These are phyloP conservation scores for Xylogone sp. DNA, from an alignment of 2,329 filamentous ascomycete genomes.

Conservation along the genomic window DNA sequence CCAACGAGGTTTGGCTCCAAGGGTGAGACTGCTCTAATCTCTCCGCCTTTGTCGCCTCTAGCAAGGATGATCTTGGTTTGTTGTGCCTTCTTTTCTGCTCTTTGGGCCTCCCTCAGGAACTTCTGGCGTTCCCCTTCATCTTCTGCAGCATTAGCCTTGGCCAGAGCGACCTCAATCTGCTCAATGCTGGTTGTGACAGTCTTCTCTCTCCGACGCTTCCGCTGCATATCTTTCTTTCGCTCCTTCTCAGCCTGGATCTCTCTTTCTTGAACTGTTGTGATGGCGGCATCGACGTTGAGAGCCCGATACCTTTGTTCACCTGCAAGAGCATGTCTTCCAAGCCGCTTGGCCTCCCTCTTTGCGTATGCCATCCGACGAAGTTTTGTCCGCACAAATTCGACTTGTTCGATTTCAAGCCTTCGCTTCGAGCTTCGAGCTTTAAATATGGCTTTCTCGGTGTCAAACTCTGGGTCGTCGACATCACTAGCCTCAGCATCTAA, in stretches of 20 bases:
- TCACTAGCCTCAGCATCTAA: constrained; percentile 58
- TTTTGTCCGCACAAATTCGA: constrained; percentile 63
- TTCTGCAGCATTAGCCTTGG: constrained; percentile 71
- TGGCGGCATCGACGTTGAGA: constrained; percentile 73
- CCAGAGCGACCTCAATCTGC: constrained; percentile 78
- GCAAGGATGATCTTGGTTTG: constrained; percentile 85
- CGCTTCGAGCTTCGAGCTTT: constrained; percentile 63
- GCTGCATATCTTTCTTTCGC: constrained; percentile 99
- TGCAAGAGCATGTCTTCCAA: constrained; percentile 64
- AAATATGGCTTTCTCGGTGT: constrained; percentile 46
- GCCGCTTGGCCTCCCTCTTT: constrained; percentile 53
- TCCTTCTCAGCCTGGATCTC: constrained; percentile 95
- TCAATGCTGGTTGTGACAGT: constrained; percentile 92
- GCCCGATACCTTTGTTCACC: constrained; percentile 75
- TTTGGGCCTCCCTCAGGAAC: constrained; percentile 79
- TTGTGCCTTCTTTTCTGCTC: constrained; percentile 87
- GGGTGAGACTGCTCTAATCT: constrained; percentile 60
- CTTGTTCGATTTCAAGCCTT: constrained; percentile 58
- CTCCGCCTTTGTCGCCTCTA: constrained; percentile 78
- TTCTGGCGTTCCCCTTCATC: constrained; percentile 80
- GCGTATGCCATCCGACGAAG: constrained; percentile 57
- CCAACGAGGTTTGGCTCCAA: constrained; percentile 80
- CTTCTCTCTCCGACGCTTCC: constrained; percentile 92
- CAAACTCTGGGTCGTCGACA: constrained; percentile 48
- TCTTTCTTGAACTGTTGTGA: constrained; percentile 82